Base-by-base conservation (phyloP, 495 filamentous ascomycete species). In the Penicillium taxi region DNA sequence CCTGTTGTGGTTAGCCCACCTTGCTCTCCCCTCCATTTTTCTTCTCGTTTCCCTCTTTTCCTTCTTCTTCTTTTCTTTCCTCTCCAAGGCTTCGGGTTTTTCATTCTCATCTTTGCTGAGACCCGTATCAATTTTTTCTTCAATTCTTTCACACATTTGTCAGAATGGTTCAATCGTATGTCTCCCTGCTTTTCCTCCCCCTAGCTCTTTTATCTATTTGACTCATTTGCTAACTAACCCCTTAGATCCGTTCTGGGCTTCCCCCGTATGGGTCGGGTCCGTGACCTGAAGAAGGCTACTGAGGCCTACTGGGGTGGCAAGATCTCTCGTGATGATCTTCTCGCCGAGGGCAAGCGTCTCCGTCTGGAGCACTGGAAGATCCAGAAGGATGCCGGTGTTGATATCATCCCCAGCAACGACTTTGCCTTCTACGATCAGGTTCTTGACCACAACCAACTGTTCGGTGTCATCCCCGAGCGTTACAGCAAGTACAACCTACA, bases 241-340 rank as follows among this genome's bases (percentile, higher is more conserved):
- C n/a, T 21, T 24, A 65, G 58, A 45, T 74, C 82, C 30, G 67
- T 87, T 62, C 76, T 88, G 47, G 82, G 81, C 58, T 87, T 89
- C 72, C 83, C 82, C 67, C 91, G 91, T 63, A 95, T 96, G 85
- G 91, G 91, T 69, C 84, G 74, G 55, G 86, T 94, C 67, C 82
- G 91, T 76, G 93, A 98, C 74, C 82, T 98, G 59, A 98, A 98
- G 84, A 98, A 98, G 78, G 91, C 91, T 55, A 96, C 85, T 40
- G 91, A 98, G 69, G 82, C 90, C 40, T 81, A 96, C 80, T 98
- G 91, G 91, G 84, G 67, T 56, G 93, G 78, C 53, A 96, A 96
- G 76, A 69, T 93, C 61, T 87, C 84, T 37, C 84, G 82, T 49
- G 77, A 83, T 44, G 85, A 86, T 36, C 83, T 98, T 42, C 72